Evolutionary conservation across 257 asterid species (phyloP).

Genomic region (Cruciata laevipes): DNA sequence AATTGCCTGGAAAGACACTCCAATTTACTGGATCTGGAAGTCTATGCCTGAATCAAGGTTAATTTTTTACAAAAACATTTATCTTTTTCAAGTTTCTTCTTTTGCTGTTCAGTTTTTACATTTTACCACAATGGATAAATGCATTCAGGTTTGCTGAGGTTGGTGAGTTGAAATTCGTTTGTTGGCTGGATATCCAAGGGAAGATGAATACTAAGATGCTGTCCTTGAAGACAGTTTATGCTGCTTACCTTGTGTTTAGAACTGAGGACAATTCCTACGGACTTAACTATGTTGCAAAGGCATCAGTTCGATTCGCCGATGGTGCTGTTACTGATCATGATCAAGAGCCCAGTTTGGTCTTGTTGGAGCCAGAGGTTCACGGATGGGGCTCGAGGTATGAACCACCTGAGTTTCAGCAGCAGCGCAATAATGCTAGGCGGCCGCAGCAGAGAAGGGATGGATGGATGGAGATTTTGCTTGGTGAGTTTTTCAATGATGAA

Average conservation of each 20-base stretch:
- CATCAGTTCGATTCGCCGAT: slow-evolving; percentile 24
- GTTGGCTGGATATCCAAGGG: slow-evolving; percentile 61
- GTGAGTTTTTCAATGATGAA: slow-evolving; percentile 33
- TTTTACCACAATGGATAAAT: background rate
- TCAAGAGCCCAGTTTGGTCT: background rate
- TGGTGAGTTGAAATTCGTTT: slow-evolving; percentile 42
- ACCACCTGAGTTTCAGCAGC: too few species aligned
- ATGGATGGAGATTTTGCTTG: slow-evolving; percentile 59
- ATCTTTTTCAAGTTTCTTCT: background rate
- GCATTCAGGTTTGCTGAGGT: slow-evolving; percentile 57
- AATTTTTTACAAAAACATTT: background rate
- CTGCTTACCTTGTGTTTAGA: slow-evolving; percentile 47
- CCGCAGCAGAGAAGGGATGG: slow-evolving; percentile 35
- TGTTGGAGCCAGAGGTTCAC: background rate
- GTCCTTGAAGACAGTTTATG: slow-evolving; percentile 37
- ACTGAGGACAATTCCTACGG: slow-evolving; percentile 29
- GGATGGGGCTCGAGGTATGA: background rate
- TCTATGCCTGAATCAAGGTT: slow-evolving; percentile 39
- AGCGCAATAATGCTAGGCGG: background rate
- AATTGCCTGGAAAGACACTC: slow-evolving; percentile 25
- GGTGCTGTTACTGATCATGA: background rate
- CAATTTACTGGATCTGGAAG: slow-evolving; percentile 29
- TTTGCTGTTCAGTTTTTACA: background rate
- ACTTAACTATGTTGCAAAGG: slow-evolving; percentile 30
- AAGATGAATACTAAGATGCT: slow-evolving; percentile 29